Evolutionary conservation across 768 basidiomycete species (phyloP), one percentile per base, ranked within the genome.

Genomic region (Pulveroboletus sp.): DNA sequence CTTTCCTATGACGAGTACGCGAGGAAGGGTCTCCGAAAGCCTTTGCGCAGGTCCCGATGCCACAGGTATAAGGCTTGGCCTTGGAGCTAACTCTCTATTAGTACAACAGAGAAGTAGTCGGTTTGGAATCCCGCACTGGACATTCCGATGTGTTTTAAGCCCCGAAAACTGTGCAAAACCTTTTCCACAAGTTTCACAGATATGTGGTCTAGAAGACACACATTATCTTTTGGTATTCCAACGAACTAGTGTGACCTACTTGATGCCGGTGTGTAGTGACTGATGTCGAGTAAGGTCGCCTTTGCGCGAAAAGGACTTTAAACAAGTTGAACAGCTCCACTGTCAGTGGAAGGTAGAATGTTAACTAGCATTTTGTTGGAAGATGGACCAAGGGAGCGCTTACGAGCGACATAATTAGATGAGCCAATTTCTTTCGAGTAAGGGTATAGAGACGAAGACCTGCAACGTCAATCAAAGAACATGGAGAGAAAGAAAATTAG

Each of bases 11-110:
- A 8, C 86, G 81, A 28, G 78, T 70, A 54, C 81, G 71, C 39
- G 86, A 86, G 0, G 86, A 87, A 10, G 83, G 85, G 57, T 88
- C 86, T 12, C 79, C 79, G 55, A 88, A 88, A 12, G 69, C 64
- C 28, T 76, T 70, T 9, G 46, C 49, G 58, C 85, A 87, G 18
- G 61, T 65, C 8, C 65, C 57, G 38, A 75, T 68, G 12, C 69
- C 71, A 57, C 86, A 89, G 6, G 45, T 46, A 56, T 72, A 76
- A 1, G 83, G 85, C 62, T 78, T 81, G 9, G 49, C 65, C 39
- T 69, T 70, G 12, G 80, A 76, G 49, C 83, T 85, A 47, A 38
- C 43, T 36, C 30, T 36, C 28, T 10, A 4, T 67, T 17, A 68
- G 43, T 26, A 49, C 31, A 8, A 46, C 28, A 32, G 12, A 41